Conservation (phyloP, 768 basidiomycete species). For the Exsudoporus frostii region DNA sequence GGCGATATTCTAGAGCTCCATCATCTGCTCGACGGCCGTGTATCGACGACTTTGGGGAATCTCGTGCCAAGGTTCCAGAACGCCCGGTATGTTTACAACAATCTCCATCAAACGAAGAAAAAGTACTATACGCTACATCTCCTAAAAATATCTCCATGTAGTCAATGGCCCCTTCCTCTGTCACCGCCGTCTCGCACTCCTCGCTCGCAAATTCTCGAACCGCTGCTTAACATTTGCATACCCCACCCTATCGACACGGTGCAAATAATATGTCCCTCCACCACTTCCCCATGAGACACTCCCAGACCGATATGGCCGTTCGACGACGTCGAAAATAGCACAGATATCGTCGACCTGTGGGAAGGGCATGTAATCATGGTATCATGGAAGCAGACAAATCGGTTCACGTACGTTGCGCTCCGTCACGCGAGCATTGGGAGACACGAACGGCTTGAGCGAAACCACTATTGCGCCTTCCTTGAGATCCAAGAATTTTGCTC, state of each 20-base stretch:
- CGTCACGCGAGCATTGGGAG: constrained; percentile 71
- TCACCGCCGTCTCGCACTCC: constrained; percentile 27
- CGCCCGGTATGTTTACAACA: background rate
- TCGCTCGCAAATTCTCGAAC: constrained; percentile 49
- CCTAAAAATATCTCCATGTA: no score
- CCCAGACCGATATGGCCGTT: constrained; percentile 63
- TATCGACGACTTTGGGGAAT: background rate
- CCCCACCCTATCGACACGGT: constrained; percentile 71
- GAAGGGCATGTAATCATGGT: background rate
- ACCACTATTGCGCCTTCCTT: constrained; percentile 91
- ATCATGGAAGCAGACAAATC: background rate
- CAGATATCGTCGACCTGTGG: constrained; percentile 71
- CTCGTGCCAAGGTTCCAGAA: background rate
- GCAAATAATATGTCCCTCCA: constrained; percentile 70
- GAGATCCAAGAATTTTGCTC: constrained; percentile 89
- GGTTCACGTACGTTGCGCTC: constrained; percentile 69
- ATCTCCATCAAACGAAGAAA: background rate
- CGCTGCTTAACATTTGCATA: constrained; percentile 58
- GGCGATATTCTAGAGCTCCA: no score
- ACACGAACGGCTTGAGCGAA: constrained; percentile 83
- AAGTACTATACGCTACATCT: background rate
- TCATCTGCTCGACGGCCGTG: no score
- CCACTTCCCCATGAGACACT: constrained; percentile 79
- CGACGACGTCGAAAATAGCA: constrained; percentile 76
- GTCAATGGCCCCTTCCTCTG: background rate